Base-by-base conservation (phyloP, 345 rosid species). In the Nasturtium officinale region DNA sequence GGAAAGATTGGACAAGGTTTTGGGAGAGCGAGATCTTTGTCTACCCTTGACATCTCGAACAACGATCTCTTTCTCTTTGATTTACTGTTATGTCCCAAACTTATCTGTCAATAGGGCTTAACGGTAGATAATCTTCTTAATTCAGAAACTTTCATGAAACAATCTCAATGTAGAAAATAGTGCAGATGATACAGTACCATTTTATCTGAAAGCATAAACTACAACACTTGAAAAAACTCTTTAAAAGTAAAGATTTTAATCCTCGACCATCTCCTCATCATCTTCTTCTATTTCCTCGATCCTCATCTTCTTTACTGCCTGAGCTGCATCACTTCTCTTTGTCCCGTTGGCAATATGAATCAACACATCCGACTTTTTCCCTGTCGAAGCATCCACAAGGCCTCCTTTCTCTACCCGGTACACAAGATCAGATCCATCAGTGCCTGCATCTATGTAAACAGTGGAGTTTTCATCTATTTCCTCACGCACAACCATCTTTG, bases 381-480 rank as follows among this genome's bases (percentile, higher is more conserved):
- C 96, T 0, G 97, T 91, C 5, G 83, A 5, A 1, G 92, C 96
- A 20, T 95, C 76, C 13, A 95, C 97, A 3, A 87, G 29, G 3
- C 98, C 99, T 9, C 99, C 97, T 0, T 81, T 91, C 71, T 89
- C 96, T 16, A 90, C 87, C 4, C 62, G 77, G 63, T 90, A 95
- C 6, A 28, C 81, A 51, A 90, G 78, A 4, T 53, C 83, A 2
- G 57, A 54, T 3, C 91, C 90, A 0, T 16, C 59, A 5, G 76
- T 16, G 3, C 75, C 87, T 0, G 89, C 91, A 5, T 95, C 96
- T 5, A 95, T 89, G 72, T 84, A 88, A 33, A 89, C 99, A 0
- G 93, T 91, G 0, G 93, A 86, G 83, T 87, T 95, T 65, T 91
- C 99, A 16, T 95, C 96, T 0, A 95, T 91, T 40, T 95, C 97